Conservation (phyloP, 2,329 filamentous ascomycete genomes). For the Macroventuria anomochaeta region DNA sequence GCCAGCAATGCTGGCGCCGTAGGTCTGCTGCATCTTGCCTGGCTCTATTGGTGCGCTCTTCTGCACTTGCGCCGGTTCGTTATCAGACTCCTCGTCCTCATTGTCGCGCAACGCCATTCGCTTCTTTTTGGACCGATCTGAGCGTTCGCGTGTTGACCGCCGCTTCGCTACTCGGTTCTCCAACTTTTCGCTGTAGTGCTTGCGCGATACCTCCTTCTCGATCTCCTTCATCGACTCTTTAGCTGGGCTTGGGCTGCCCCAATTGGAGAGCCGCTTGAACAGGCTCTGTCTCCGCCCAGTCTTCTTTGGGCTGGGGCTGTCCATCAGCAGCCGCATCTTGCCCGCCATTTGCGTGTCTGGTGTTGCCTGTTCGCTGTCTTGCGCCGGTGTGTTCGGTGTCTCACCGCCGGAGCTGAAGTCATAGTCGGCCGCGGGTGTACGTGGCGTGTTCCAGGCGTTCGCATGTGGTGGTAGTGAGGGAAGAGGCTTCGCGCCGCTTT, state of each 20-base stretch:
- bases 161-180: slow-evolving; percentile 50
- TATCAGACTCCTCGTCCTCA: slow-evolving; percentile 38
- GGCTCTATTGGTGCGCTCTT: slow-evolving; percentile 2
- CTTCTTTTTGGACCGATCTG: slow-evolving; percentile 34
- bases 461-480: slow-evolving; percentile 44
- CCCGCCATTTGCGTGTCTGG: slow-evolving; percentile 47
- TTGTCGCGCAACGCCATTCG: slow-evolving; percentile 22
- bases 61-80: slow-evolving; percentile 15
- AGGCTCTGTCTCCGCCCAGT: slow-evolving; percentile 39
- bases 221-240: slow-evolving; percentile 45
- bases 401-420: slow-evolving; percentile 58
- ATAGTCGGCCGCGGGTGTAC: slow-evolving; percentile 45
- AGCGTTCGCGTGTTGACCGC: slow-evolving; percentile 20
- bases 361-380: slow-evolving; percentile 53
- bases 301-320: slow-evolving; percentile 44
- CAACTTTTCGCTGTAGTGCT: slow-evolving; percentile 46
- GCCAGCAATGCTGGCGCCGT: slow-evolving; percentile 49
- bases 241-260: slow-evolving; percentile 47
- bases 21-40: slow-evolving; percentile 28
- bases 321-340: slow-evolving; percentile 37
- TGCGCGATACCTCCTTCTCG: slow-evolving; percentile 40
- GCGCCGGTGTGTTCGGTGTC: slow-evolving; percentile 55
- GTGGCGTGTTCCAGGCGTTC: slow-evolving; percentile 45
- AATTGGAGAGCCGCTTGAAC: slow-evolving; percentile 33
- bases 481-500: slow-evolving; percentile 47